Evolutionary conservation across 352 stramenopile species (phyloP).

Genomic region (Phytopythium oedochilum): DNA sequence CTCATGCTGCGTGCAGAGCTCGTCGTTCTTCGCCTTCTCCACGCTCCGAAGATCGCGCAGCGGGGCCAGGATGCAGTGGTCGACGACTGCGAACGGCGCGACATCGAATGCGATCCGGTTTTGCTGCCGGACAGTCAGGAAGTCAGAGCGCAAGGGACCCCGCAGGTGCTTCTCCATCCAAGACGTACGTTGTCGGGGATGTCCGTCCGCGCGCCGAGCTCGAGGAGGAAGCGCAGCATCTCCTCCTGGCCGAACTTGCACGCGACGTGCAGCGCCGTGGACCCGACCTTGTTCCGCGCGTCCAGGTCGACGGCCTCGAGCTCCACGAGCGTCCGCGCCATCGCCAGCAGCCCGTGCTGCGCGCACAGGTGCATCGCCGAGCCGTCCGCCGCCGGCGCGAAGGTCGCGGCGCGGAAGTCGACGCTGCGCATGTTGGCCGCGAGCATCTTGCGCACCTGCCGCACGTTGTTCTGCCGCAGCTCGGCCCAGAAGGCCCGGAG

Average conservation of each 20-base stretch:
- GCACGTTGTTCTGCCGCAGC: constrained; percentile 42
- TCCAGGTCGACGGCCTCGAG: constrained; percentile 22
- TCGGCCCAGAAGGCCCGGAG: constrained; percentile 52
- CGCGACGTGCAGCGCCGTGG: constrained; percentile 48
- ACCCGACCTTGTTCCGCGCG: constrained; percentile 49
- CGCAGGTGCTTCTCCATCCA: too few relatives aligned
- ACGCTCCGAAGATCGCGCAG: constrained; percentile 13
- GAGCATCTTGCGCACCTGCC: constrained; percentile 35
- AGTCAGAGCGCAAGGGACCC: background rate
- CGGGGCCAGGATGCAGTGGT: constrained; percentile 32
- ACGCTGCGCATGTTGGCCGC: constrained; percentile 25
- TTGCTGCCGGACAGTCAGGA: constrained; percentile 20
- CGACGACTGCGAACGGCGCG: constrained; percentile 32
- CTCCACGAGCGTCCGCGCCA: constrained; percentile 31
- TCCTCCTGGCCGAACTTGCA: constrained; percentile 40
- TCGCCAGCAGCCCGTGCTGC: constrained; percentile 36
- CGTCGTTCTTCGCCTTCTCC: constrained; percentile 12
- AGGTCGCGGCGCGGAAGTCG: constrained; percentile 35
- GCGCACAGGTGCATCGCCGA: constrained; percentile 50
- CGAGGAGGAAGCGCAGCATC: constrained; percentile 32
- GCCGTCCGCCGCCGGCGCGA: constrained; percentile 35
- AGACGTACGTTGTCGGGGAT: constrained; percentile 41
- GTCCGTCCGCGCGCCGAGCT: constrained; percentile 28
- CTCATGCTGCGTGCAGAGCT: constrained; percentile 13
- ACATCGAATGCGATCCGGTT: constrained; percentile 46